Percentiles rank a stretch among this genome's conserved stretches.
phyloP scores from a whole-genome alignment of 1,284 basidiomycete genomes.

The Malassezia obtusa region DNA sequence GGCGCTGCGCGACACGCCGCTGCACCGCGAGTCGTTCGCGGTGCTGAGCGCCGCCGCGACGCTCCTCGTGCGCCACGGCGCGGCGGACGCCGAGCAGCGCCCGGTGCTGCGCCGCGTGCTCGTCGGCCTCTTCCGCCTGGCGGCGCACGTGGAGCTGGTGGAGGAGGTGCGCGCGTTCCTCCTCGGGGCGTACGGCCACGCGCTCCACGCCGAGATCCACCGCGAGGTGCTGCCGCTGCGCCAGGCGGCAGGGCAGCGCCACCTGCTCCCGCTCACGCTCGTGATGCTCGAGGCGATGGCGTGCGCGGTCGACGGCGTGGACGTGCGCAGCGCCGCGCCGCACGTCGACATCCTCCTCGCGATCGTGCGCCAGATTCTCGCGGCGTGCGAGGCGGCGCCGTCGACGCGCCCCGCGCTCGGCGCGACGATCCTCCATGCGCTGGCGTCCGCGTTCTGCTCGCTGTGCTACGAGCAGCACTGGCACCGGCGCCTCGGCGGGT shows the following conservation, averaged over 20 bases:
- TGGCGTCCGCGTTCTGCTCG: slow-evolving; percentile 42
- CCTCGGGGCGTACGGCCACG: slow-evolving; percentile 58
- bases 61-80: slow-evolving; percentile 8
- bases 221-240: slow-evolving; percentile 47
- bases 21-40: slow-evolving; percentile 66
- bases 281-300: slow-evolving; percentile 41
- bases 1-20: slow-evolving; percentile 59
- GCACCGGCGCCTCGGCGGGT: slow-evolving; percentile 47
- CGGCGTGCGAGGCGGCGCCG: slow-evolving; percentile 27
- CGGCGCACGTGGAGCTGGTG: slow-evolving; percentile 62
- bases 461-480: slow-evolving; percentile 47
- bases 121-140: slow-evolving; percentile 65
- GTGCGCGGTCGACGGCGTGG: slow-evolving; percentile 28
- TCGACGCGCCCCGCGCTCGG: slow-evolving; percentile 34
- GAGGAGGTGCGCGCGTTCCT: slow-evolving; percentile 62
- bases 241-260: slow-evolving; percentile 52
- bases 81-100: slow-evolving; percentile 58
- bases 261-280: slow-evolving; percentile 54
- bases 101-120: slow-evolving; percentile 62
- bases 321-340: slow-evolving; percentile 50
- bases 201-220: slow-evolving; percentile 55
- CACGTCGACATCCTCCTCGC: slow-evolving; percentile 30
- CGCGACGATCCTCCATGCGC: slow-evolving; percentile 39
- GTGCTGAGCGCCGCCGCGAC: slow-evolving; percentile 62
- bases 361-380: slow-evolving; percentile 32